phyloP scores from a whole-genome alignment of 176 grass and related monocot species.

The Rhynchospora pubera region DNA sequence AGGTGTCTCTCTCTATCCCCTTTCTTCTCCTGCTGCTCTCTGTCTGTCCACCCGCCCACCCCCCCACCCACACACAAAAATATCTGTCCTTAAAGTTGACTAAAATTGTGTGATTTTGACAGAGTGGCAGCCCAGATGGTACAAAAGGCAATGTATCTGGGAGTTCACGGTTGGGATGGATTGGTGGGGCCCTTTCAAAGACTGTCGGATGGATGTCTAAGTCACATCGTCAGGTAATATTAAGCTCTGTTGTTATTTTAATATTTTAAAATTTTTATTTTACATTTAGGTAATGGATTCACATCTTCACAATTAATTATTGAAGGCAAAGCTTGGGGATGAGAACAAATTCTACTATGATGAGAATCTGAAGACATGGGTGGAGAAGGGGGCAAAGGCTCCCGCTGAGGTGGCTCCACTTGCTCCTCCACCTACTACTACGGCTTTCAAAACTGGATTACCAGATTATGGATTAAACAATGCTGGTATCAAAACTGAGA shows the following conservation, averaged over 20 bases:
- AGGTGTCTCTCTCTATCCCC: conserved; percentile 33
- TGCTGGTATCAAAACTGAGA: conserved; percentile 26
- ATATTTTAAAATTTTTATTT: not conserved
- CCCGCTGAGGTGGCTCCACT: conserved; percentile 58
- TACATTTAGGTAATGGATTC: conserved; percentile 10
- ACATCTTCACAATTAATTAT: conserved; percentile 20
- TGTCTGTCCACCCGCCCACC: not conserved
- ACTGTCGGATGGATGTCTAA: conserved; percentile 75
- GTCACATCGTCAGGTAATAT: conserved; percentile 67
- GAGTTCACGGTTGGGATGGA: conserved; percentile 73
- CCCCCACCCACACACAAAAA: not conserved
- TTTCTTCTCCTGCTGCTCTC: not conserved
- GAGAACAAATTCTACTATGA: conserved; percentile 97
- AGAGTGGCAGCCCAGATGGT: conserved; percentile 46
- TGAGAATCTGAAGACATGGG: conserved; percentile 89
- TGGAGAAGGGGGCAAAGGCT: conserved; percentile 80
- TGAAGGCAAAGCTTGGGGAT: conserved; percentile 86
- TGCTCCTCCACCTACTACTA: conserved; percentile 65
- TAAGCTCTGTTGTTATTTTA: not conserved
- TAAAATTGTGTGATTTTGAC: conserved; percentile 18
- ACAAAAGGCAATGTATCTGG: conserved; percentile 41
- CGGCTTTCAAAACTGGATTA: conserved; percentile 62
- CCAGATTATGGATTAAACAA: conserved; percentile 55
- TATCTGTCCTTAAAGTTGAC: conserved; percentile 6
- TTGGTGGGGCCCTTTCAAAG: conserved; percentile 70